Base-by-base conservation (phyloP, 1,139 yeast species). In the Ogataea hybrid region DNA sequence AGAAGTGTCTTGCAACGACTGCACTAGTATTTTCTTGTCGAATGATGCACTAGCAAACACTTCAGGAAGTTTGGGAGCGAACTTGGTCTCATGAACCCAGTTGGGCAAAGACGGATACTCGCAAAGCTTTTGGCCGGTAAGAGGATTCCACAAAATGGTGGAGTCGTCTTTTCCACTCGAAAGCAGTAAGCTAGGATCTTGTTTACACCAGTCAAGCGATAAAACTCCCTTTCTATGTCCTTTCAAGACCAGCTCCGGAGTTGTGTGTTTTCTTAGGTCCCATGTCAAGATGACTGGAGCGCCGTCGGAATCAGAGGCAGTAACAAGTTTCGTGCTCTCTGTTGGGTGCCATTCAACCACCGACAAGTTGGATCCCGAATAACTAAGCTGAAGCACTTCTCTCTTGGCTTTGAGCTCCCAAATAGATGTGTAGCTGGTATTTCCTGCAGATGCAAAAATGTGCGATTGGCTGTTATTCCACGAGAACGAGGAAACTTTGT, bases 111-210 rank as follows among this genome's bases (percentile, higher is more conserved):
- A 79, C 39, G 97, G 97, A 61, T 87, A 92, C 59, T 87, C 87
- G 6, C 94, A 96, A 50, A 92, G 68, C 57, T 79, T 77, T 44
- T 71, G 70, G 30, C 86, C 90, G 25, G 68, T 66, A 18, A 75
- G 61, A 20, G 97, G 97, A 62, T 92, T 89, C 98, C 98, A 94
- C 55, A 92, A 69, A 50, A 82, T 67, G 2, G 95, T 87, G 30
- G 89, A 70, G 62, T 89, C 89, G 64, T 94, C 98, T 59, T 89
- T 86, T 43, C 97, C 97, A 60, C 95, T 79, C 14, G 97, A 86
- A 40, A 94, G 69, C 55, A 94, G 70, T 53, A 92, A 71, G 42
- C 74, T 73, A 37, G 87, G 79, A 62, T 94, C 99, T 51, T 82
- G 84, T 42, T 71, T 66, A 64, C 97, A 89, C 99, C 99, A 94